Evolutionary conservation across 2,329 filamentous ascomycete genomes (phyloP).

Genomic region (Aspergillus cejpii): DNA sequence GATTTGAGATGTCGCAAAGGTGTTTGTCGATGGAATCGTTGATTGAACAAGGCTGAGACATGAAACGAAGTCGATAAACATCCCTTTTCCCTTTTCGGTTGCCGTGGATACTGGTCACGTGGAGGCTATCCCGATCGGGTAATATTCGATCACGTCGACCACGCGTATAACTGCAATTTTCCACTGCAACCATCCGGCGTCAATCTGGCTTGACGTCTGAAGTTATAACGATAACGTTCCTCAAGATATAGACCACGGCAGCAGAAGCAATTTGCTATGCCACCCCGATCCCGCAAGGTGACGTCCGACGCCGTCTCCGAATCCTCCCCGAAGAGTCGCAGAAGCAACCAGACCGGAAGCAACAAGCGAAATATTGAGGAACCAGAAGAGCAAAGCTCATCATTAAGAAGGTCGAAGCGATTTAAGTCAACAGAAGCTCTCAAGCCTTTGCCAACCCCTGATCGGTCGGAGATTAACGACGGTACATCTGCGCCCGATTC

Average conservation of each 20-base stretch:
- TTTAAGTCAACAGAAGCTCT: slow-evolving; percentile 18
- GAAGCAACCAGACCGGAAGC: slow-evolving; percentile 1
- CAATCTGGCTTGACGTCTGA: neutral
- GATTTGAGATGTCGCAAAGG: neutral
- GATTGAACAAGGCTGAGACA: slow-evolving; percentile 35
- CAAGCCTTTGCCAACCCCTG: neutral
- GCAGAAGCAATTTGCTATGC: slow-evolving; percentile 6
- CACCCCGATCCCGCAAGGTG: slow-evolving; percentile 15
- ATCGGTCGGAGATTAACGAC: neutral
- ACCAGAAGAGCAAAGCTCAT: slow-evolving; percentile 18
- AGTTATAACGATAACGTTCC: neutral
- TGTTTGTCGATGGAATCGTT: slow-evolving; percentile 48
- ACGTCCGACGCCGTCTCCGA: slow-evolving; percentile 5
- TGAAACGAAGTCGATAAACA: slow-evolving; percentile 27
- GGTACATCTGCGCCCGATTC: neutral
- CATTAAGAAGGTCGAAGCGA: slow-evolving; percentile 27
- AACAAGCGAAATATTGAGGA: slow-evolving; percentile 28
- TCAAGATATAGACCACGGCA: neutral
- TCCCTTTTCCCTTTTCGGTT: slow-evolving; percentile 24
- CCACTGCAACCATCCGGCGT: neutral
- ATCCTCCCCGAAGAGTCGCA: slow-evolving; percentile 2
- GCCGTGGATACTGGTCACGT: slow-evolving; percentile 30
- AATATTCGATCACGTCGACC: slow-evolving; percentile 8
- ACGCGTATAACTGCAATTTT: neutral
- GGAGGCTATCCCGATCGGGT: slow-evolving; percentile 8